Evolutionary conservation across 768 basidiomycete genomes (phyloP).

Genomic region (Trametes maxima): DNA sequence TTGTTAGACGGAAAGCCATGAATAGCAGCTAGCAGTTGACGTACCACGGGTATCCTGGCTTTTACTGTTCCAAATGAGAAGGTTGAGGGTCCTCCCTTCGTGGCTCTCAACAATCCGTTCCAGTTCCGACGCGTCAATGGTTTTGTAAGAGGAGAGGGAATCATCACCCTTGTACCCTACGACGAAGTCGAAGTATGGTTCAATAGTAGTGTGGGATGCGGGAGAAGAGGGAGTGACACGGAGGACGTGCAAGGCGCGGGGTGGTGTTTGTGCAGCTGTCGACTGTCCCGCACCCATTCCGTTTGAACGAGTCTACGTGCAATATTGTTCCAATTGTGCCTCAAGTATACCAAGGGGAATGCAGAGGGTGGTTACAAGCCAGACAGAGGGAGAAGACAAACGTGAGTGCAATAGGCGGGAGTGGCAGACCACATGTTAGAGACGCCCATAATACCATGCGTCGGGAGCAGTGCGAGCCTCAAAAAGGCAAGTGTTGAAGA

Average conservation of each 20-base stretch:
- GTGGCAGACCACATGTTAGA: neutral
- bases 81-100: constrained; percentile 67
- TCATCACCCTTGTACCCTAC: constrained; percentile 78
- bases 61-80: constrained; percentile 87
- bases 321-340: neutral
- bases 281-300: constrained; percentile 79
- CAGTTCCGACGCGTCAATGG: constrained; percentile 67
- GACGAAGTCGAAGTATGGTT: constrained; percentile 96
- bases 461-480: neutral
- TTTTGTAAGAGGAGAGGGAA: constrained; percentile 49
- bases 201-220: constrained; percentile 80
- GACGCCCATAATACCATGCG: constrained; percentile 1
- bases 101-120: constrained; percentile 83
- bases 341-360: neutral
- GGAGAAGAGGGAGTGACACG: constrained; percentile 90
- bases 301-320: neutral
- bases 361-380: neutral
- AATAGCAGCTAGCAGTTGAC: constrained; percentile 20
- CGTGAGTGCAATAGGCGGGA: neutral
- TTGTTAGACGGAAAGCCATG: neutral
- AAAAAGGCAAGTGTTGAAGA: neutral
- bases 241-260: constrained; percentile 80
- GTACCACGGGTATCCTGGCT: constrained; percentile 69
- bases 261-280: constrained; percentile 51
- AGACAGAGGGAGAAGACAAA: neutral